phyloP scores from a whole-genome alignment of 2,329 filamentous ascomycete genomes.

The Aspergillus candidus region DNA sequence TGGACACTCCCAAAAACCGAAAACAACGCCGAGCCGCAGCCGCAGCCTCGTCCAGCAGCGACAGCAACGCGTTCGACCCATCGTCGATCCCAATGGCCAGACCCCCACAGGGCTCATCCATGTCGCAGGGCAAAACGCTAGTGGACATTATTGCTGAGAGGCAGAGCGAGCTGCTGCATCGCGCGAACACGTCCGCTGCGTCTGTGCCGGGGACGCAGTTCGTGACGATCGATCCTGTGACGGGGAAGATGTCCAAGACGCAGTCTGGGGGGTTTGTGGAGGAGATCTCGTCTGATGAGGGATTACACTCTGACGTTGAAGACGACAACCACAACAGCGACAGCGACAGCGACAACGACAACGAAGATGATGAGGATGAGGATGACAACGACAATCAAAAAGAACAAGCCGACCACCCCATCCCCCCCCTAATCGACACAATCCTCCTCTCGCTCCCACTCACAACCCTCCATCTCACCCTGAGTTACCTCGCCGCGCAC shows the following conservation, averaged over 20 bases:
- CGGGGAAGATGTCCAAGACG: constrained; percentile 16
- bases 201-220: constrained; percentile 21
- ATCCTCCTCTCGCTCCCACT: constrained; percentile 39
- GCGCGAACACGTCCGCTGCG: constrained; percentile 2
- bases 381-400: background rate
- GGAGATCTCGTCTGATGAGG: constrained; percentile 8
- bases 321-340: too few relatives aligned
- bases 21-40: constrained; percentile 37
- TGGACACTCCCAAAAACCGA: constrained; percentile 31
- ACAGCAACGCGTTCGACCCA: constrained; percentile 20
- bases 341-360: background rate
- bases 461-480: constrained; percentile 40
- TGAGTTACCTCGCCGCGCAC: constrained; percentile 42
- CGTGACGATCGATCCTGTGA: constrained; percentile 27
- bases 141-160: constrained; percentile 42
- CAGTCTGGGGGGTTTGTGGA: constrained; percentile 20
- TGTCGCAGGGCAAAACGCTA: constrained; percentile 31
- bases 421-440: constrained; percentile 40
- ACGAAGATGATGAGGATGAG: background rate
- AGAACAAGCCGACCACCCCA: constrained; percentile 12
- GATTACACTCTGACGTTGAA: constrained; percentile 3
- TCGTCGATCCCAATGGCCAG: constrained; percentile 30
- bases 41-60: constrained; percentile 10
- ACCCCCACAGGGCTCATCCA: constrained; percentile 16
- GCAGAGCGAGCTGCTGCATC: constrained; percentile 28